A percentile compares a stretch with the other conserved stretches of the same genome.
Evolutionary conservation across 345 rosid species (phyloP).

Genomic region (Sonneratia caseolaris): DNA sequence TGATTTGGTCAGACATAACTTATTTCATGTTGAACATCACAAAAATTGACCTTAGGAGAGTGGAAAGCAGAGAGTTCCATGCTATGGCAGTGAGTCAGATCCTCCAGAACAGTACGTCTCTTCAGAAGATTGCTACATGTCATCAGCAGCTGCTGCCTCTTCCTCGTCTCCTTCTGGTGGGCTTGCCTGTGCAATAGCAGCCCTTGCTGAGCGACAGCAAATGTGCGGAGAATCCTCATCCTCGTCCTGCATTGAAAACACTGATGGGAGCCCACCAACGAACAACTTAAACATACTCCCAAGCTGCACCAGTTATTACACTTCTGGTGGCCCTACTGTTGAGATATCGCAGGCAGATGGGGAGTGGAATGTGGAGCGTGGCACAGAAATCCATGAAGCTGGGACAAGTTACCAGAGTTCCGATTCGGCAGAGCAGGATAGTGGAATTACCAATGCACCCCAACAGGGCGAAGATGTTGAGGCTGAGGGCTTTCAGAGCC

Average conservation of each 20-base stretch:
- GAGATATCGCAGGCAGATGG: background rate
- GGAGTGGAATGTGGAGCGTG: conserved; percentile 26
- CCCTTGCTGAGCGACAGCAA: conserved; percentile 84
- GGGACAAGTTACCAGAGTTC: conserved; percentile 63
- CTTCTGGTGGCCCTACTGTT: conserved; percentile 3
- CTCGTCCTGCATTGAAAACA: background rate
- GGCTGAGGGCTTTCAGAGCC: conserved; percentile 22
- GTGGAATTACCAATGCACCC: conserved; percentile 28
- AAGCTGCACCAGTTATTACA: conserved; percentile 40
- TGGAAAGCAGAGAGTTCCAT: conserved; percentile 34
- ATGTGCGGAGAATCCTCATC: conserved; percentile 38
- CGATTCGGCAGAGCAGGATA: conserved; percentile 37
- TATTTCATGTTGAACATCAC: background rate
- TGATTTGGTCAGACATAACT: background rate
- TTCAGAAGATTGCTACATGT: conserved; percentile 28
- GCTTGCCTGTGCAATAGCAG: conserved; percentile 76
- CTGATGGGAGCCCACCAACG: background rate
- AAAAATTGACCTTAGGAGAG: conserved; percentile 42
- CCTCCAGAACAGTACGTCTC: conserved; percentile 39
- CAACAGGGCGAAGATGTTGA: conserved; percentile 28
- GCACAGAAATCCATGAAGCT: conserved; percentile 56
- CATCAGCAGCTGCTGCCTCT: conserved; percentile 38
- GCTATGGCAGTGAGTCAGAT: conserved; percentile 25
- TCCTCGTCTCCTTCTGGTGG: conserved; percentile 66
- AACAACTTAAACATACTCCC: conserved; percentile 26